Evolutionary conservation across 169 alveolate species (phyloP).

Genomic region (Plasmodium inui): DNA sequence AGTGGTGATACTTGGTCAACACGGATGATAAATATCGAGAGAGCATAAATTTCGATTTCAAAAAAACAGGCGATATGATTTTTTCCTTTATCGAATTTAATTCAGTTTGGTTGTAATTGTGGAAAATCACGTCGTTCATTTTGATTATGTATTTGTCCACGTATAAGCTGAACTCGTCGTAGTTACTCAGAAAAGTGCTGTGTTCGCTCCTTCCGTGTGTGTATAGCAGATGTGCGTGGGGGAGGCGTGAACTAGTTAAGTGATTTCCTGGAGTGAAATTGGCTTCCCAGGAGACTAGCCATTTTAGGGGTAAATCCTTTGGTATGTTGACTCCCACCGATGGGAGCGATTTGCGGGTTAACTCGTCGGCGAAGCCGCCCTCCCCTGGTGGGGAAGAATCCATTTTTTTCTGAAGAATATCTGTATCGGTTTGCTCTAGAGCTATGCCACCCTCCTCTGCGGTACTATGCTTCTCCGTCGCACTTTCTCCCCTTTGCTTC

Average conservation of each 20-base stretch:
- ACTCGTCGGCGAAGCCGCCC: background rate
- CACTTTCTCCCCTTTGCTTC: background rate
- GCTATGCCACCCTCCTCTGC: background rate
- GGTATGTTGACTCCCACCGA: background rate
- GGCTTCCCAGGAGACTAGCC: background rate
- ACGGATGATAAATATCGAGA: constrained; percentile 14
- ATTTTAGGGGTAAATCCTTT: background rate
- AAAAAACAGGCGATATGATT: background rate
- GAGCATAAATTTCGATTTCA: constrained; percentile 17
- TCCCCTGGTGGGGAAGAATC: background rate
- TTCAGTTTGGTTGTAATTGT: constrained; percentile 35
- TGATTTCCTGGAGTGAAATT: background rate
- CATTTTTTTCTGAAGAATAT: background rate
- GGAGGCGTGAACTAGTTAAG: background rate
- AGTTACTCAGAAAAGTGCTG: background rate
- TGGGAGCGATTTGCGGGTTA: background rate
- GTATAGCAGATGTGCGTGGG: background rate
- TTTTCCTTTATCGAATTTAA: background rate
- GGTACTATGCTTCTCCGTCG: background rate
- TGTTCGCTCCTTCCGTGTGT: background rate
- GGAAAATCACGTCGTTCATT: constrained; percentile 51
- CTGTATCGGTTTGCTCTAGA: background rate
- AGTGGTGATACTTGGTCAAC: constrained; percentile 8
- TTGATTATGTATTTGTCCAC: constrained; percentile 44
- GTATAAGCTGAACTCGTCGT: constrained; percentile 8